These are phyloP conservation scores for Plenodomus tracheiphilus DNA, from an alignment of 2,329 filamentous ascomycete genomes.

Conservation along the genomic window DNA sequence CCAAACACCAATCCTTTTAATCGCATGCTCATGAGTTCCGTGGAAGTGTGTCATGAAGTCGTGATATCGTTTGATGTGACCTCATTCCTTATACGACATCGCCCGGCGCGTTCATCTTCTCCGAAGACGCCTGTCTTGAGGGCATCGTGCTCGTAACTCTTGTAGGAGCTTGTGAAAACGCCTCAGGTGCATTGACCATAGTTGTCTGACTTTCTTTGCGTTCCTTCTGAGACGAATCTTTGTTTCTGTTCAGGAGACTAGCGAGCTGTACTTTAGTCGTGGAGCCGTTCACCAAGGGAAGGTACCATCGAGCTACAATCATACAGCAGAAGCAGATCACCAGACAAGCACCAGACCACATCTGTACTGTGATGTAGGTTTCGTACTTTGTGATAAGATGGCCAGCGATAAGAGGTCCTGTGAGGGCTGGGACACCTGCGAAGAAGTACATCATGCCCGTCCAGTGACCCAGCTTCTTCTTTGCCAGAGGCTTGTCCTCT, in stretches of 20 bases:
- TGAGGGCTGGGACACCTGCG: conserved; percentile 50
- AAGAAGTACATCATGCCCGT: conserved; percentile 57
- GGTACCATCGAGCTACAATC: conserved; percentile 35
- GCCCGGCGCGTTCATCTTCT: conserved; percentile 13
- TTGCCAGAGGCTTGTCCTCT: conserved; percentile 25
- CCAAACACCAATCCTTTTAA: not conserved
- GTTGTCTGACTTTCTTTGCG: conserved; percentile 13
- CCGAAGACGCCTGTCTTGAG: conserved; percentile 15
- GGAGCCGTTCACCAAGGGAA: conserved; percentile 35
- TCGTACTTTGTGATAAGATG: conserved; percentile 48
- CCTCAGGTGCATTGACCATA: conserved; percentile 7
- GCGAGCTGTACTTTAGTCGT: conserved; percentile 18
- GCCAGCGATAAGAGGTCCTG: conserved; percentile 54
- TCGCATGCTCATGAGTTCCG: not conserved
- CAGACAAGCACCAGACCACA: conserved; percentile 52
- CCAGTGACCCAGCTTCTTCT: conserved; percentile 55
- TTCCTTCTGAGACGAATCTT: conserved; percentile 6
- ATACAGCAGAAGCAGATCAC: conserved; percentile 49
- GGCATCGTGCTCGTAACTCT: conserved; percentile 21
- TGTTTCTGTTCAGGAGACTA: conserved; percentile 9
- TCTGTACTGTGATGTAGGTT: conserved; percentile 51
- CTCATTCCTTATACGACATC: conserved; percentile 13
- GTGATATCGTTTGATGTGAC: not conserved
- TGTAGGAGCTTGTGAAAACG: conserved; percentile 24
- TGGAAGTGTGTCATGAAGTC: not conserved